Evolutionary conservation across 2,329 filamentous ascomycete genomes (phyloP).

Genomic region (Fusarium abutilonis): DNA sequence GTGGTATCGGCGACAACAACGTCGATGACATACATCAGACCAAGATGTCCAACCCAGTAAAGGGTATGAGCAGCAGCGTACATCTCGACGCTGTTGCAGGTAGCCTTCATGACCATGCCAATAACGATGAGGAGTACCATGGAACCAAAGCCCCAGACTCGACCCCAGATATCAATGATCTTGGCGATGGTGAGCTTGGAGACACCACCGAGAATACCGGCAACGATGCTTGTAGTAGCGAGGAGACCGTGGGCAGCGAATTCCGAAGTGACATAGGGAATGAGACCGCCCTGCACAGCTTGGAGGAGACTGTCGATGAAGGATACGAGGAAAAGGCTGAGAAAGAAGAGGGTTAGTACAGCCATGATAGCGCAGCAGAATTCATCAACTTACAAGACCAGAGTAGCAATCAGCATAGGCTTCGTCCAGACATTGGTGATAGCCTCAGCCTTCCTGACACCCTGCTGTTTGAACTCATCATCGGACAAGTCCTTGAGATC

Average conservation of each 20-base stretch:
- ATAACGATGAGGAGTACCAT: constrained; percentile 54
- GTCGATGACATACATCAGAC: constrained; percentile 53
- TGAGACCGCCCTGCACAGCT: constrained; percentile 47
- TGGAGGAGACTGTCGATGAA: constrained; percentile 59
- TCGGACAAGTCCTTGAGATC: constrained; percentile 16
- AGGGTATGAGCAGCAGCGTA: constrained; percentile 71
- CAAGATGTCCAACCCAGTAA: constrained; percentile 66
- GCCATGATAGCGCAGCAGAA: too few relatives aligned
- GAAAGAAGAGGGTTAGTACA: not conserved
- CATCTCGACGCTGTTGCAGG: constrained; percentile 63
- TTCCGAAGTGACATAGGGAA: constrained; percentile 59
- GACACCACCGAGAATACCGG: constrained; percentile 37
- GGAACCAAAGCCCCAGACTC: constrained; percentile 10
- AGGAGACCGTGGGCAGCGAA: constrained; percentile 64
- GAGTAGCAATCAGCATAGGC: constrained; percentile 47
- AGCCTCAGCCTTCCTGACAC: constrained; percentile 49
- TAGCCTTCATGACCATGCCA: constrained; percentile 70
- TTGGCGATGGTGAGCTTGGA: constrained; percentile 13
- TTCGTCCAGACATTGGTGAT: constrained; percentile 54
- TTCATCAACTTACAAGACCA: constrained; percentile 43
- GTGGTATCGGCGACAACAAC: constrained; percentile 58
- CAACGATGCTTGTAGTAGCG: constrained; percentile 62
- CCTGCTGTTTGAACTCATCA: constrained; percentile 33
- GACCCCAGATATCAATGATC: constrained; percentile 22
- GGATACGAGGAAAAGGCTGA: constrained; percentile 57